Evolutionary conservation across 306 rosid genomes (phyloP).

Genomic region (Prunus mongolica): DNA sequence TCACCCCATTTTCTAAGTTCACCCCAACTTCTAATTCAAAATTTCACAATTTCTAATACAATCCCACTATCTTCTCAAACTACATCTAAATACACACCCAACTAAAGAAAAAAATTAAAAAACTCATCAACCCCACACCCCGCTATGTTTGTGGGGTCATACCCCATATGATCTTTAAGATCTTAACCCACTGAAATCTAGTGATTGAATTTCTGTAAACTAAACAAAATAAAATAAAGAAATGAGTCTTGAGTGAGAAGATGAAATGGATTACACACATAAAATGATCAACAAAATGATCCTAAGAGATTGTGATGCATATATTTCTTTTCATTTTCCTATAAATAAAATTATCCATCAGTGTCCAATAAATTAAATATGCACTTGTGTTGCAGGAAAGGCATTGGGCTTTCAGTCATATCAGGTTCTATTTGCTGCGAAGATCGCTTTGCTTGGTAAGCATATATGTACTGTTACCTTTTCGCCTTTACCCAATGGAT

Average conservation of each 20-base stretch:
- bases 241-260: not conserved
- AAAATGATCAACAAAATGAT: not conserved
- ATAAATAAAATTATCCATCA: not conserved
- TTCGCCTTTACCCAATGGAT: not conserved
- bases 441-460: slow-evolving; percentile 72
- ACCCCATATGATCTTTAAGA: not conserved
- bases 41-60: too few relatives aligned
- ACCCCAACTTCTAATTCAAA: too few relatives aligned
- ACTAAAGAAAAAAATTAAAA: too few relatives aligned
- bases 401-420: slow-evolving; percentile 61
- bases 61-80: too few relatives aligned
- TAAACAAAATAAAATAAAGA: not conserved
- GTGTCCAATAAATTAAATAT: slow-evolving; percentile 4
- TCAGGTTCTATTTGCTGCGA: slow-evolving; percentile 83
- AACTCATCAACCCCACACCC: too few relatives aligned
- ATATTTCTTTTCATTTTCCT: not conserved
- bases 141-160: not conserved
- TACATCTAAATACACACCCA: too few relatives aligned
- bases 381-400: slow-evolving; percentile 50
- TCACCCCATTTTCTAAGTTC: too few relatives aligned
- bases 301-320: not conserved
- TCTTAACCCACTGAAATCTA: not conserved
- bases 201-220: not conserved
- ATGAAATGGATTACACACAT: too few relatives aligned
- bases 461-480: not conserved